These are phyloP conservation scores for Chaetomium globosum DNA, from an alignment of 2,329 filamentous ascomycete genomes.

Conservation along the genomic window DNA sequence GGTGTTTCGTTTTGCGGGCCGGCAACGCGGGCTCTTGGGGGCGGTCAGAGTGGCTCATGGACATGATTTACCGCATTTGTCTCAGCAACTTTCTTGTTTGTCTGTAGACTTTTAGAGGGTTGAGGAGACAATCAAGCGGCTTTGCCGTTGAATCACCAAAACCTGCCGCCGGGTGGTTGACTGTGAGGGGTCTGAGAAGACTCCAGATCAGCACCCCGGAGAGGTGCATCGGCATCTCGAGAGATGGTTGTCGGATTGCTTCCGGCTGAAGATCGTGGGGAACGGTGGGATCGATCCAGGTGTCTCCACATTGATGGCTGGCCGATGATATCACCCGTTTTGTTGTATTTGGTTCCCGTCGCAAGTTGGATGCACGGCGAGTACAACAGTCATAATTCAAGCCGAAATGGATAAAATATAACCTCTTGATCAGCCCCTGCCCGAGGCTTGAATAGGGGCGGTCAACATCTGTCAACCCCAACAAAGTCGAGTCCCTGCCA, in stretches of 20 bases:
- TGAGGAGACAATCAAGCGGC: neutral
- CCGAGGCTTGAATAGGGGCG: neutral
- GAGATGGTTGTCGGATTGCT: neutral
- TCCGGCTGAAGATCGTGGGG: neutral
- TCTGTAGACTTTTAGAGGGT: neutral
- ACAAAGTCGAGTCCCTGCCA: conserved; percentile 5
- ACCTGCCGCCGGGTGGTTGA: neutral
- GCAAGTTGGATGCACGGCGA: neutral
- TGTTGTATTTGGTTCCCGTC: neutral
- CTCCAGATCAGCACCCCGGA: neutral
- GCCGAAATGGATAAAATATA: neutral
- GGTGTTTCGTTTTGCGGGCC: neutral
- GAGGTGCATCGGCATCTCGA: neutral
- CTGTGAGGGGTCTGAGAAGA: neutral
- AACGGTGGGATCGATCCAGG: neutral
- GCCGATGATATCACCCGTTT: neutral
- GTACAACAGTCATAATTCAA: neutral
- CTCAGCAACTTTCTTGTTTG: neutral
- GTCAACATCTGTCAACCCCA: neutral
- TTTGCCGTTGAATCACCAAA: neutral
- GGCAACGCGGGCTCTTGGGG: neutral
- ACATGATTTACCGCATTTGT: neutral
- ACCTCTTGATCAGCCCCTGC: neutral
- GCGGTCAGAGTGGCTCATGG: neutral
- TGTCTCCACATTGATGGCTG: neutral